Conservation (phyloP, 2,329 filamentous ascomycete genomes). For the Colletotrichum theobromicola region DNA sequence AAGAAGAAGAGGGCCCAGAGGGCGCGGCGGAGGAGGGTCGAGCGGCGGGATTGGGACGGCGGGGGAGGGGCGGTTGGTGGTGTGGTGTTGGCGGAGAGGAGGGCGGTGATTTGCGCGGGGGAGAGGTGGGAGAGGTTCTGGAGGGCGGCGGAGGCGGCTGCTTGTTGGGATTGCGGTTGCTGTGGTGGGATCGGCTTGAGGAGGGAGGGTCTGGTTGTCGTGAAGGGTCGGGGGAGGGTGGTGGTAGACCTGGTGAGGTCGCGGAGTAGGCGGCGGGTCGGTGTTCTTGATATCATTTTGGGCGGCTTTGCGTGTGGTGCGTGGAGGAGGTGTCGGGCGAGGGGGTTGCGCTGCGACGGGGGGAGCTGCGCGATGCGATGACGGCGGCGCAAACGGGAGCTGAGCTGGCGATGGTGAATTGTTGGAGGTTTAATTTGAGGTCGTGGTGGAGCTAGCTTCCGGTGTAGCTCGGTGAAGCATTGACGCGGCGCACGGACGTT, state of each 20-base stretch:
- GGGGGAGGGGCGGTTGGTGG: not conserved
- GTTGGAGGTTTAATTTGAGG: not conserved
- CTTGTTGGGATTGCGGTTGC: not conserved
- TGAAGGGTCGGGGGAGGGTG: not conserved
- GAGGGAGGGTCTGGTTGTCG: not conserved
- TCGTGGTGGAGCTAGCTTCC: not conserved
- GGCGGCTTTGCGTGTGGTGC: not conserved
- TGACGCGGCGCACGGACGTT: not conserved
- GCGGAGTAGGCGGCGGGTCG: conserved; percentile 9
- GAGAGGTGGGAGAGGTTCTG: conserved; percentile 22
- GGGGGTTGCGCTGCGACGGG: not conserved
- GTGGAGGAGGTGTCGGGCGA: not conserved
- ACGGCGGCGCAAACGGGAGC: not conserved
- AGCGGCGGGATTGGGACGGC: not conserved
- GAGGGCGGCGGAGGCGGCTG: conserved; percentile 10
- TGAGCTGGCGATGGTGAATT: not conserved
- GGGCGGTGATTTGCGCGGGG: conserved; percentile 20
- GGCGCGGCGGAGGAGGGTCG: not conserved
- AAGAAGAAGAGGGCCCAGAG: conserved; percentile 17
- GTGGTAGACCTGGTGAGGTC: not conserved
- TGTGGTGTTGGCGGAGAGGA: conserved; percentile 12
- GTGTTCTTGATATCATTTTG: conserved; percentile 8
- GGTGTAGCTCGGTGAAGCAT: not conserved
- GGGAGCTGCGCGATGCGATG: not conserved
- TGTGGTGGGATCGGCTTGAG: not conserved